Base-by-base conservation (phyloP, 1,284 basidiomycete species). In the Sphaerobolus stellatus region DNA sequence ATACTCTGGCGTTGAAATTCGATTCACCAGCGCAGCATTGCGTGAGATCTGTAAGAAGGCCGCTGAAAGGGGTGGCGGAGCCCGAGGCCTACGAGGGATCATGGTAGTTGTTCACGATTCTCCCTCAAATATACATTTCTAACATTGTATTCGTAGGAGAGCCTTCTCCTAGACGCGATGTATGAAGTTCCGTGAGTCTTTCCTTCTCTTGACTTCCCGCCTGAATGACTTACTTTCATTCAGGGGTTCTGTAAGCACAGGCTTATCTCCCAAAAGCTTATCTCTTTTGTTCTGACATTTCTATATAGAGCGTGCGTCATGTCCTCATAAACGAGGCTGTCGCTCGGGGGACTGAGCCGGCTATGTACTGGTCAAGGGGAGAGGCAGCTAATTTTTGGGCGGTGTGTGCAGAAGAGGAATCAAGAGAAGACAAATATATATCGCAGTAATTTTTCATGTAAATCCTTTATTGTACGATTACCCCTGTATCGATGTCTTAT, bases 101-200 rank as follows among this genome's bases (percentile, higher is more conserved):
- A 86, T 98, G 85, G 94, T 89, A 61, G 79, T 62, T 48, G 29
- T 11, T 22, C 38, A 9, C 48, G 51, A 25, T 41, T 33, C 7
- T 27, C 30, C 30, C 14, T 20, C 29, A 16, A 30, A 34, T 53
- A 29, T 56, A 52, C 43, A 58, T 34, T 60, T 29, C 41, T 18
- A 47, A 43, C 54, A 18, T 30, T 31, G 6, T 13, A 22, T 5
- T n/a, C 24, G 20, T 60, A 93, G 85, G 93, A 95, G 71, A 69
- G 79, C 6, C 68, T 95, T 4, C 72, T 94, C 38, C 69, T 93
- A 50, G 92, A 96, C 54, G 78, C 91, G 1, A 95, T 96, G 92
- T 95, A 91, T 67, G 92, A 95, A 74, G 87, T 81, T 64, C 92
- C 83, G 92, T 94, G 69, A 83, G 92, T 86, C n/a, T 5, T 34